phyloP scores from a whole-genome alignment of 1,139 yeast species.

The Sugiyamaella paludigena region DNA sequence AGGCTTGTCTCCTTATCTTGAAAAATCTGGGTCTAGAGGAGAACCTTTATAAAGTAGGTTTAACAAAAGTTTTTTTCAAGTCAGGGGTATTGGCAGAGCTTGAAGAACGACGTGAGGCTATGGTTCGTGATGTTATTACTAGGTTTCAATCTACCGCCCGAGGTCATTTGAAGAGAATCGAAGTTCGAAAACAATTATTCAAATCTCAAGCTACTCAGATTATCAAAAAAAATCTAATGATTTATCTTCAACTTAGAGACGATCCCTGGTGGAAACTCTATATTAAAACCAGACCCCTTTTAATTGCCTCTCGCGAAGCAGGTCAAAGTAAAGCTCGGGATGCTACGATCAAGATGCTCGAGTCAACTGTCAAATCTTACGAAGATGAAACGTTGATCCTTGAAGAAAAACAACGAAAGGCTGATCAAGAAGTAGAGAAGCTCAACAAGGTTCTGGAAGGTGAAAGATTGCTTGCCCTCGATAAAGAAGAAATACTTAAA shows the following conservation, averaged over 20 bases:
- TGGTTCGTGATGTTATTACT: conserved; percentile 56
- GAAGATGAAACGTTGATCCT: conserved; percentile 38
- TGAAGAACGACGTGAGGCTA: conserved; percentile 73
- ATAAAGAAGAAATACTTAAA: conserved; percentile 45
- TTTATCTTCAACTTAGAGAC: conserved; percentile 50
- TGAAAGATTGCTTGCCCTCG: conserved; percentile 43
- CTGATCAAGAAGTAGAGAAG: conserved; percentile 41
- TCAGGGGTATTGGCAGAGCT: conserved; percentile 94
- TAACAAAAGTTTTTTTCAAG: conserved; percentile 89
- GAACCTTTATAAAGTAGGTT: conserved; percentile 70
- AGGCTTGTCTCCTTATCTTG: conserved; percentile 67
- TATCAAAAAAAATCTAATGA: conserved; percentile 59
- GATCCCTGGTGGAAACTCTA: conserved; percentile 84
- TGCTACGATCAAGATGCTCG: conserved; percentile 58
- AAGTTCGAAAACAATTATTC: conserved; percentile 50
- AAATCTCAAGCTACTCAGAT: conserved; percentile 71
- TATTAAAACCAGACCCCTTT: conserved; percentile 69
- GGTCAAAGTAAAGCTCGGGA: conserved; percentile 55
- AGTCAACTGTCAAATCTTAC: conserved; percentile 38
- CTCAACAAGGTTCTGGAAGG: conserved; percentile 39
- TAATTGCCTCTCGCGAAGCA: conserved; percentile 63
- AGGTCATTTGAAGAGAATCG: conserved; percentile 60
- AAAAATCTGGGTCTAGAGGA: conserved; percentile 59
- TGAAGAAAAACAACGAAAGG: conserved; percentile 34
- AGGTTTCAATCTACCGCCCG: conserved; percentile 65